Conservation (phyloP, 176 grass and related monocot species). For the Musa acuminata region DNA sequence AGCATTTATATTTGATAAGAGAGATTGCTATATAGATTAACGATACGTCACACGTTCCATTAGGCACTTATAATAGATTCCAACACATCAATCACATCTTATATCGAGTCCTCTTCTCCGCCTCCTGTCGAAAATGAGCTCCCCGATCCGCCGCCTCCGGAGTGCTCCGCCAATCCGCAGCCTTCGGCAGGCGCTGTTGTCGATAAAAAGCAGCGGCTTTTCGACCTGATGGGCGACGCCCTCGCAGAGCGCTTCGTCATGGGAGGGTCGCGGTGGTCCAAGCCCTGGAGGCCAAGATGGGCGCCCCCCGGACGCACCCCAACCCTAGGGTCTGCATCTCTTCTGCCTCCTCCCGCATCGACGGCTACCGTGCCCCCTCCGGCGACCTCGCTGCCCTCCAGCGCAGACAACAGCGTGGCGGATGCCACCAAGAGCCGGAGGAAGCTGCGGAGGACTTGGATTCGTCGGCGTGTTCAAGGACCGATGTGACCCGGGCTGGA, state of each 20-base stretch:
- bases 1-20: no score
- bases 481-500: conserved; percentile 34
- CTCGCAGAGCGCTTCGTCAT: conserved; percentile 66
- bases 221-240: conserved; percentile 21
- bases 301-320: conserved; percentile 22
- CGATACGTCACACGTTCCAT: no score
- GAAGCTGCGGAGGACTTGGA: conserved; percentile 15
- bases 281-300: not conserved
- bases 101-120: not conserved
- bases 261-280: conserved; percentile 14
- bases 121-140: not conserved
- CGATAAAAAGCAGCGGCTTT: conserved; percentile 6
- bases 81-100: no score
- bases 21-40: not conserved
- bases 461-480: conserved; percentile 9
- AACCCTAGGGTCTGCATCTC: conserved; percentile 18
- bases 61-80: no score
- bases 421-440: conserved; percentile 25
- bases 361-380: conserved; percentile 12
- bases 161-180: not conserved
- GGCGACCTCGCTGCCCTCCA: conserved; percentile 16
- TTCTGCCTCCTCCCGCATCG: conserved; percentile 42
- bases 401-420: conserved; percentile 4
- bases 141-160: conserved; percentile 13
- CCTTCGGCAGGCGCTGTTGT: not conserved